Evolutionary conservation across 1,284 basidiomycete species (phyloP).

Genomic region (Pseudozyma thailandica): DNA sequence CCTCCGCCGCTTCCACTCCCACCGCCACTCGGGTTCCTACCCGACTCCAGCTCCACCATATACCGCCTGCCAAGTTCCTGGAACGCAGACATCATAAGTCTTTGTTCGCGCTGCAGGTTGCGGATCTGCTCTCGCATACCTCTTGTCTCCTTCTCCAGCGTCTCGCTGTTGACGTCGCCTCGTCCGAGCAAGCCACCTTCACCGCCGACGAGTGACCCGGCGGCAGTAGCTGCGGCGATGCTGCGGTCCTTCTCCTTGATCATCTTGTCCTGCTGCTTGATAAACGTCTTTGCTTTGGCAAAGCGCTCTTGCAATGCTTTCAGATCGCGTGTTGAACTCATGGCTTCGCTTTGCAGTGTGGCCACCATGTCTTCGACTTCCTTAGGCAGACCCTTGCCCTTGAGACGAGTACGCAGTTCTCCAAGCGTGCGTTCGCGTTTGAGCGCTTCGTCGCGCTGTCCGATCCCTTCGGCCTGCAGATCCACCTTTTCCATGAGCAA

Average conservation of each 20-base stretch:
- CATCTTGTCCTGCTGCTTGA: slow-evolving; percentile 81
- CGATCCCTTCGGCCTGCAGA: slow-evolving; percentile 73
- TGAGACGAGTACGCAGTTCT: slow-evolving; percentile 74
- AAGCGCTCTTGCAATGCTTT: slow-evolving; percentile 82
- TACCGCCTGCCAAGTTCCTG: slow-evolving; percentile 48
- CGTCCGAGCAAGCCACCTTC: slow-evolving; percentile 9
- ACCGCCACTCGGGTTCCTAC: slow-evolving; percentile 39
- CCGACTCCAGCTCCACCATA: slow-evolving; percentile 48
- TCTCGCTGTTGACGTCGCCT: slow-evolving; percentile 20
- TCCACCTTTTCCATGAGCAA: slow-evolving; percentile 90
- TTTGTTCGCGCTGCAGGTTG: slow-evolving; percentile 42
- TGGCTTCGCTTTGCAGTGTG: slow-evolving; percentile 80
- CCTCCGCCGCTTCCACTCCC: slow-evolving; percentile 6
- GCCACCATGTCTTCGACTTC: slow-evolving; percentile 82
- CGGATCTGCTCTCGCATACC: slow-evolving; percentile 33
- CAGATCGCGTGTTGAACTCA: slow-evolving; percentile 77
- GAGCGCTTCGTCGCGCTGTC: slow-evolving; percentile 57
- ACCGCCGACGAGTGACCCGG: slow-evolving; percentile 15
- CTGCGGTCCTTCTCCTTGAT: slow-evolving; percentile 58
- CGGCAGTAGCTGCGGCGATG: slow-evolving; percentile 23
- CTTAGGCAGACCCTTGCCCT: slow-evolving; percentile 73
- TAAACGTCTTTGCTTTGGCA: slow-evolving; percentile 86
- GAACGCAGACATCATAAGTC: slow-evolving; percentile 51
- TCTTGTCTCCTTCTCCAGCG: slow-evolving; percentile 29
- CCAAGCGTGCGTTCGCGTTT: slow-evolving; percentile 49